Evolutionary conservation across 2,329 filamentous ascomycete genomes (phyloP).

Genomic region (Stagonosporopsis tanaceti): DNA sequence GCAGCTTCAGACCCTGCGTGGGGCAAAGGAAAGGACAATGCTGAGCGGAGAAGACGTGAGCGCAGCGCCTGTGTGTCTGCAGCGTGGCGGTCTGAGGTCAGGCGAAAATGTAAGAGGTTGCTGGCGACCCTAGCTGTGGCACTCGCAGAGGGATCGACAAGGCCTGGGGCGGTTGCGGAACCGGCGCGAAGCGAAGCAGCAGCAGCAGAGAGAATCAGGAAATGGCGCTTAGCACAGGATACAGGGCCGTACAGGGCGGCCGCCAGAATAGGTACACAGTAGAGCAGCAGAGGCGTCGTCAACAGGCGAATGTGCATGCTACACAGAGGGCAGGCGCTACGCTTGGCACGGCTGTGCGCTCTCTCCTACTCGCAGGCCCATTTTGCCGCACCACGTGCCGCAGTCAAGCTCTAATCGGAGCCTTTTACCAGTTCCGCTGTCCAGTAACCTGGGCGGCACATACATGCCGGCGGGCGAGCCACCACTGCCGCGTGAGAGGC

Average conservation of each 20-base stretch:
- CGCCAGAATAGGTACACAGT: neutral
- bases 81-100: constrained; percentile 12
- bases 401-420: neutral
- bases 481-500: constrained; percentile 1
- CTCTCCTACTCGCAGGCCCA: neutral
- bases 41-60: constrained; percentile 10
- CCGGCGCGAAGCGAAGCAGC: constrained; percentile 19
- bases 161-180: constrained; percentile 6
- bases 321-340: constrained; percentile 10
- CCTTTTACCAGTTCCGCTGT: neutral
- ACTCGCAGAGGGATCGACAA: constrained; percentile 16
- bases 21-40: constrained; percentile 19
- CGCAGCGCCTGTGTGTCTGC: constrained; percentile 10
- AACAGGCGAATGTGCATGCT: constrained; percentile 14
- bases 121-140: constrained; percentile 9
- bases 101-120: constrained; percentile 10
- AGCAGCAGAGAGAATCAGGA: constrained; percentile 12
- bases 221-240: neutral
- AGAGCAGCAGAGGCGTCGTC: constrained; percentile 9
- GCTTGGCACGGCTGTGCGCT: constrained; percentile 3
- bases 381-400: constrained; percentile 10
- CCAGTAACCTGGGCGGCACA: neutral
- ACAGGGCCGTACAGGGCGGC: constrained; percentile 2
- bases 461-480: neutral
- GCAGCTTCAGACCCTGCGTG: constrained; percentile 20